phyloP scores from a whole-genome alignment of 352 stramenopile species.

The Globisporangium nagaii region DNA sequence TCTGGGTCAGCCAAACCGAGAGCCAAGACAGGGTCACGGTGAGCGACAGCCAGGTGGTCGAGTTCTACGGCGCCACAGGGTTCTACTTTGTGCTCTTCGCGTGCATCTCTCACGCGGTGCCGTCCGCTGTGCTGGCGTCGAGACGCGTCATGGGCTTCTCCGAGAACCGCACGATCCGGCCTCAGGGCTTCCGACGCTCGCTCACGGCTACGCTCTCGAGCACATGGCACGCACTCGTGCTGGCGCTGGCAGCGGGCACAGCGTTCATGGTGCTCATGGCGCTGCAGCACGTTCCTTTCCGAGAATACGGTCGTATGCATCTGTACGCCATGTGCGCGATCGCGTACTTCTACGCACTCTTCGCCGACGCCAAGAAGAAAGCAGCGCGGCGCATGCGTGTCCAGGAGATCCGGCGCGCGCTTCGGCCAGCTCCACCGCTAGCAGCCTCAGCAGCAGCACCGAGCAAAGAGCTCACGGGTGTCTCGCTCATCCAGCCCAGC shows the following conservation, averaged over 20 bases:
- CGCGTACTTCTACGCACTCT: constrained; percentile 3
- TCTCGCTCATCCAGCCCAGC: too few relatives aligned
- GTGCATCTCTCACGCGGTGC: constrained; percentile 13
- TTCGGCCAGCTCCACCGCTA: not conserved
- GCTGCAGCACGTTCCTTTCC: not conserved
- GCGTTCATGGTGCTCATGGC: constrained; percentile 1
- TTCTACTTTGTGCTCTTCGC: constrained; percentile 24
- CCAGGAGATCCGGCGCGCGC: not conserved
- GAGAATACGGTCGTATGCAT: constrained; percentile 4
- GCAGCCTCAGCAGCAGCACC: not conserved
- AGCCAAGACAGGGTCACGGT: not conserved
- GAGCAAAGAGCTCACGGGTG: too few relatives aligned
- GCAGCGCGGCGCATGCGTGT: not conserved
- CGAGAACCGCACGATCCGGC: not conserved
- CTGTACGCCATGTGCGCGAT: constrained; percentile 5
- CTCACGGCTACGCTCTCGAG: constrained; percentile 1
- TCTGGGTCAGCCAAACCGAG: too few relatives aligned
- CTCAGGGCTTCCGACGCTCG: constrained; percentile 5
- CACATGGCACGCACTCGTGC: constrained; percentile 1
- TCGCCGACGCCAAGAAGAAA: not conserved
- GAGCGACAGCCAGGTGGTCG: not conserved
- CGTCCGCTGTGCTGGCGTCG: constrained; percentile 10
- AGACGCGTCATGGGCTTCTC: constrained; percentile 15
- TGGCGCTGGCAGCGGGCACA: not conserved
- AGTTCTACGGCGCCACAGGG: constrained; percentile 14